Conservation (phyloP, 768 basidiomycete genomes). For the Mycena alexandri region DNA sequence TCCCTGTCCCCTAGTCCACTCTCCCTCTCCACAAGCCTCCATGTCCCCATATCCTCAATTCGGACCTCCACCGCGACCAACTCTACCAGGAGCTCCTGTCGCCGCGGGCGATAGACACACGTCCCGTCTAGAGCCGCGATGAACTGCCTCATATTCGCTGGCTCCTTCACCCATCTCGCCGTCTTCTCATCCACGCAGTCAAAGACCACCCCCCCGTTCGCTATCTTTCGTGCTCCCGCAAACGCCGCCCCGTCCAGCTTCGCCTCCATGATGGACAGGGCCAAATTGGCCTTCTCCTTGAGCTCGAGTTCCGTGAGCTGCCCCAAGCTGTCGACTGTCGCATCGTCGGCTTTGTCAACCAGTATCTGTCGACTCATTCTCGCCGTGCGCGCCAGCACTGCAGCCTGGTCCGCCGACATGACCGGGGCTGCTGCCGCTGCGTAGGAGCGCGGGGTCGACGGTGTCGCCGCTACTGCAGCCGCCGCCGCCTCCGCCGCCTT, state of each 20-base stretch:
- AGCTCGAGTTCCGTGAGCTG: conserved; percentile 3
- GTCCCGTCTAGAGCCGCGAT: not conserved
- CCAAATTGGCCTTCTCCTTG: conserved; percentile 10
- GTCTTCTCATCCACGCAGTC: conserved; percentile 16
- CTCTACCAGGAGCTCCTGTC: not conserved
- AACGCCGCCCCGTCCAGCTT: conserved; percentile 9
- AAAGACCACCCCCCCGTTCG: conserved; percentile 18
- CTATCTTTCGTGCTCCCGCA: conserved; percentile 5
- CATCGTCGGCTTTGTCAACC: not conserved
- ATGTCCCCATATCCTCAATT: not conserved
- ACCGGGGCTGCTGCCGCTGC: not conserved
- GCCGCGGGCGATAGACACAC: not conserved
- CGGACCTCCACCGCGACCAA: not conserved
- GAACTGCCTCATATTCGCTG: not conserved
- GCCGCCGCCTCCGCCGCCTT: too few relatives aligned
- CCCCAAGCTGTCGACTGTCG: not conserved
- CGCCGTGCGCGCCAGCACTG: not conserved
- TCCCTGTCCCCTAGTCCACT: too few relatives aligned
- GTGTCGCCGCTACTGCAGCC: too few relatives aligned
- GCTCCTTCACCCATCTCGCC: conserved; percentile 6
- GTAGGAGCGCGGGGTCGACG: not conserved
- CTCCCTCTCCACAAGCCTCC: conserved; percentile 12
- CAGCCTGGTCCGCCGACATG: conserved; percentile 12
- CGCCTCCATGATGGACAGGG: not conserved
- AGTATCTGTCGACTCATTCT: conserved; percentile 16